phyloP scores from a whole-genome alignment of 805 yeast genomes.

The Jamesozyma gamospora region DNA sequence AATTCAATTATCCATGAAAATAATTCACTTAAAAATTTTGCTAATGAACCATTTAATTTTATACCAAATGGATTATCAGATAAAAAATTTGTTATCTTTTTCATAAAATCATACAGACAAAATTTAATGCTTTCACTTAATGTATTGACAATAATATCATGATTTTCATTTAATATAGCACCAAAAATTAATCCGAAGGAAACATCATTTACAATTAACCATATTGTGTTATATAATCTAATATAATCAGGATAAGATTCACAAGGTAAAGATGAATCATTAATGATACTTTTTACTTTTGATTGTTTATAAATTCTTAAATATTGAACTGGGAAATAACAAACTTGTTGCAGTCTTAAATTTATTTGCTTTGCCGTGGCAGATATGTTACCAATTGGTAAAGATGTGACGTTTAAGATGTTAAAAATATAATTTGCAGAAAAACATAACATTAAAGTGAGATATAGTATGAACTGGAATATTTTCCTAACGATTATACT shows the following conservation, averaged over 20 bases:
- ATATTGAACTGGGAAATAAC: conserved; percentile 74
- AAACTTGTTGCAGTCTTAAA: conserved; percentile 61
- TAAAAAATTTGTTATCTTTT: conserved; percentile 53
- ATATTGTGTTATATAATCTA: conserved; percentile 72
- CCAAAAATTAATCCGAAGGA: conserved; percentile 60
- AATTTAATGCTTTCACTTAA: conserved; percentile 20
- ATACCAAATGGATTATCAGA: conserved; percentile 91
- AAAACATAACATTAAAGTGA: conserved; percentile 7
- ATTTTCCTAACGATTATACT: not conserved
- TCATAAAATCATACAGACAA: conserved; percentile 34
- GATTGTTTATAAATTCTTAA: conserved; percentile 35
- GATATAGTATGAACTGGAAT: conserved; percentile 3
- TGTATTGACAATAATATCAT: conserved; percentile 30
- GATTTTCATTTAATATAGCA: conserved; percentile 35
- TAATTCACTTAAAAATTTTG: conserved; percentile 76
- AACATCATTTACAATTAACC: conserved; percentile 80
- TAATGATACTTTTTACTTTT: conserved; percentile 7
- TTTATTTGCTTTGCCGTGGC: conserved; percentile 73
- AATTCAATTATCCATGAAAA: conserved; percentile 75
- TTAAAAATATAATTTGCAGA: conserved; percentile 12
- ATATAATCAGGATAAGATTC: conserved; percentile 54
- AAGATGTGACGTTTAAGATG: conserved; percentile 10
- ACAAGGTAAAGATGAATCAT: conserved; percentile 27
- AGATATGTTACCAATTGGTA: conserved; percentile 30
- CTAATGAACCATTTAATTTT: conserved; percentile 78